Conservation (phyloP, 768 basidiomycete genomes). For the Mycena crocata region DNA sequence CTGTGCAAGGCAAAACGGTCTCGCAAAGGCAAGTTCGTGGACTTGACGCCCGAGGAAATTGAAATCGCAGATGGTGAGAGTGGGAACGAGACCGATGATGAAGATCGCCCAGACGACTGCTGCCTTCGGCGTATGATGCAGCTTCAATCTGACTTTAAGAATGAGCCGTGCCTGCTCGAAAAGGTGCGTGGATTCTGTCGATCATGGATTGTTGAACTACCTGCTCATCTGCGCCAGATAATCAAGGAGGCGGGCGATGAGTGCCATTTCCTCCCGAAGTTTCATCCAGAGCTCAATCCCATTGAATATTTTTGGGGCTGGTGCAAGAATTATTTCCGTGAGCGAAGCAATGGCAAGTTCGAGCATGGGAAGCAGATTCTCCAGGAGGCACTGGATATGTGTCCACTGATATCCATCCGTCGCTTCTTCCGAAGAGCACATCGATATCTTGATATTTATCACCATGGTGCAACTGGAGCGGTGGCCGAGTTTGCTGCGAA, state of each 20-base stretch:
- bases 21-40: too few relatives aligned
- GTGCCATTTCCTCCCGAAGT: slow-evolving; percentile 30
- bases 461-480: slow-evolving; percentile 19
- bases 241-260: slow-evolving; percentile 20
- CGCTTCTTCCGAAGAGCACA: slow-evolving; percentile 25
- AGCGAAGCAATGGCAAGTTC: slow-evolving; percentile 22
- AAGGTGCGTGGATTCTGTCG: slow-evolving; percentile 6
- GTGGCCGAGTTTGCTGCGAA: slow-evolving; percentile 3
- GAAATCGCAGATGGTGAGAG: too few relatives aligned
- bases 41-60: too few relatives aligned
- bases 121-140: neutral
- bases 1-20: too few relatives aligned
- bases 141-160: slow-evolving; percentile 8
- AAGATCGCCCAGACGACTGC: too few relatives aligned
- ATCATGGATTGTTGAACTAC: neutral
- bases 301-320: slow-evolving; percentile 25
- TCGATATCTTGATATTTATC: slow-evolving; percentile 21
- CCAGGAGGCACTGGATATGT: slow-evolving; percentile 22
- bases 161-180: slow-evolving; percentile 1
- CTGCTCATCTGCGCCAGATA: slow-evolving; percentile 4
- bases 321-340: slow-evolving; percentile 2
- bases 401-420: slow-evolving; percentile 30
- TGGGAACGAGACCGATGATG: too few relatives aligned
- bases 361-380: slow-evolving; percentile 17
- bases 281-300: slow-evolving; percentile 29